These are phyloP conservation scores for Mycena metata DNA, from an alignment of 768 basidiomycete genomes.

Conservation along the genomic window DNA sequence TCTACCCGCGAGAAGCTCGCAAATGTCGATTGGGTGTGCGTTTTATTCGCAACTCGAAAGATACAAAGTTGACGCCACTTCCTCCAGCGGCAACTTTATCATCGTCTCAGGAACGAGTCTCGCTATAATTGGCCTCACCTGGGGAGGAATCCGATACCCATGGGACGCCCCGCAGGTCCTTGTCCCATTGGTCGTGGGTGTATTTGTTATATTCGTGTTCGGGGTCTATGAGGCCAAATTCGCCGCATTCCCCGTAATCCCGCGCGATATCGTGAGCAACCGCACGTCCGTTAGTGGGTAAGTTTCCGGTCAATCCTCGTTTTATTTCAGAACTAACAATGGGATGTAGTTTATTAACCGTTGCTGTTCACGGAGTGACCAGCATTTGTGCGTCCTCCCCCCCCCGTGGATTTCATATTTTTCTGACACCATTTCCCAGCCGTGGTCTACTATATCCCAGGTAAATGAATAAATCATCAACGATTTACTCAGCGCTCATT, in stretches of 20 bases:
- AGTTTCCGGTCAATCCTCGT: slow-evolving; percentile 14
- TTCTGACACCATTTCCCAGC: slow-evolving; percentile 25
- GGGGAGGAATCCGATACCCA: slow-evolving; percentile 52
- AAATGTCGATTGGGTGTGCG: no score
- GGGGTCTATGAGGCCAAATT: slow-evolving; percentile 44
- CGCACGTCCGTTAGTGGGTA: slow-evolving; percentile 55
- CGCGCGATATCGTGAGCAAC: slow-evolving; percentile 49
- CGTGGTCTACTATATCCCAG: slow-evolving; percentile 51
- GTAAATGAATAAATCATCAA: background rate
- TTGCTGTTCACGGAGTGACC: slow-evolving; percentile 38
- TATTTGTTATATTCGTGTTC: slow-evolving; percentile 46
- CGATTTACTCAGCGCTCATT: background rate
- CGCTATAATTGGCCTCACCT: slow-evolving; percentile 53
- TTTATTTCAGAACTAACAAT: background rate
- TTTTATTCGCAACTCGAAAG: background rate
- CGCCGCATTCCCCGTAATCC: slow-evolving; percentile 41
- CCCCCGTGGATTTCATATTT: background rate
- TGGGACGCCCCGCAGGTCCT: slow-evolving; percentile 55
- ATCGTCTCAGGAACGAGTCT: slow-evolving; percentile 47
- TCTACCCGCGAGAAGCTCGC: no score
- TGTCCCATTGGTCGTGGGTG: slow-evolving; percentile 54
- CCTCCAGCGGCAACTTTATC: slow-evolving; percentile 53
- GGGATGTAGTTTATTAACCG: slow-evolving; percentile 48
- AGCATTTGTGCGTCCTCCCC: slow-evolving; percentile 36
- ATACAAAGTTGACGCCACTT: no score